A percentile compares a stretch with the other conserved stretches of the same genome.
Conservation (phyloP, 1,284 basidiomycete species). For the Leccinum fuscescens region DNA sequence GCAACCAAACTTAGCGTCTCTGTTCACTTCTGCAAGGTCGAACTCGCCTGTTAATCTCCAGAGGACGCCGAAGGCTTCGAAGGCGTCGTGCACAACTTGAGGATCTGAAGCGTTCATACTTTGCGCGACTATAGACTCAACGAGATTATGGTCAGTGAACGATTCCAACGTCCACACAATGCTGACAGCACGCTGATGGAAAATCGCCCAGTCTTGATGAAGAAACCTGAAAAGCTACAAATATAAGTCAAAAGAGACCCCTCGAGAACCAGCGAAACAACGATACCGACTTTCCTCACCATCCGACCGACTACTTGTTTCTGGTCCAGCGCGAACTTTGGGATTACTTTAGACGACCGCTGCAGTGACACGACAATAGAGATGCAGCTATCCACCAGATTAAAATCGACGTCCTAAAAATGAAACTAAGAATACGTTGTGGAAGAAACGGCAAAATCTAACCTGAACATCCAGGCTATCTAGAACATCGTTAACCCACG, state of each 20-base stretch:
- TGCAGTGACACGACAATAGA: conserved; percentile 59
- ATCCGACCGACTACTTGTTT: conserved; percentile 55
- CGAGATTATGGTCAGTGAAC: conserved; percentile 57
- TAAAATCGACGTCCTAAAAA: conserved; percentile 59
- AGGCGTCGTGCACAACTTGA: conserved; percentile 55
- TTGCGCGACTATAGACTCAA: conserved; percentile 77
- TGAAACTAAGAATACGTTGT: conserved; percentile 9
- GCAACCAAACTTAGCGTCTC: conserved; percentile 3
- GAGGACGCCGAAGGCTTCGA: conserved; percentile 88
- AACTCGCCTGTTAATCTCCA: conserved; percentile 84
- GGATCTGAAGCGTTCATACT: conserved; percentile 58
- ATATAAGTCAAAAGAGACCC: conserved; percentile 4
- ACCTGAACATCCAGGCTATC: conserved; percentile 55
- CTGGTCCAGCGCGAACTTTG: conserved; percentile 54
- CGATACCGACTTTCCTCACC: conserved; percentile 45
- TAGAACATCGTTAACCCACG: conserved; percentile 56
- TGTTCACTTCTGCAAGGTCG: neutral
- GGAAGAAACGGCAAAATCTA: conserved; percentile 14
- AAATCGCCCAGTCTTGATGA: conserved; percentile 60
- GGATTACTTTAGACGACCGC: conserved; percentile 48
- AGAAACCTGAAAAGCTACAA: conserved; percentile 76
- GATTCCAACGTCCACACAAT: conserved; percentile 86
- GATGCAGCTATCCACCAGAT: conserved; percentile 64
- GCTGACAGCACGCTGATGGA: conserved; percentile 80
- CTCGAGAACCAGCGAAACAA: neutral